Evolutionary conservation across 306 rosid species (phyloP).

Genomic region (Gleditsia sinensis): DNA sequence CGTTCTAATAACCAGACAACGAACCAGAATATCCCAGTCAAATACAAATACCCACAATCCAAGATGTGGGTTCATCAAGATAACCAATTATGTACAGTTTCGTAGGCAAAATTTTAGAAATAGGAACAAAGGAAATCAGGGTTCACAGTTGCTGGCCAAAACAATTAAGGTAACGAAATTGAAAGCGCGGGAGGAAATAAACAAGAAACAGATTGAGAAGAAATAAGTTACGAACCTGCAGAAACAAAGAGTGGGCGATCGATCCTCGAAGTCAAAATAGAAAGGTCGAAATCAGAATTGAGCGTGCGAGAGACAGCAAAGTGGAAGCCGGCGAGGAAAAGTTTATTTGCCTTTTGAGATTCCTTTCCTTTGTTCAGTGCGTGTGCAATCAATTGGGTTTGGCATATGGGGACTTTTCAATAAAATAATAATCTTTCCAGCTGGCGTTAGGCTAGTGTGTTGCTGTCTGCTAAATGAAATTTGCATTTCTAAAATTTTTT

Average conservation of each 20-base stretch:
- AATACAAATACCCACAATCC: conserved; percentile 1
- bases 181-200: background rate
- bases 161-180: background rate
- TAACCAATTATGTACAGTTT: background rate
- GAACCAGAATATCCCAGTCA: background rate
- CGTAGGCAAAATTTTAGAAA: background rate
- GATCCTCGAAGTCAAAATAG: conserved; percentile 30
- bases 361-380: background rate
- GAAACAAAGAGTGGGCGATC: conserved; percentile 17
- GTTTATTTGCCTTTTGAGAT: background rate
- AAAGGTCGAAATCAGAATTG: background rate
- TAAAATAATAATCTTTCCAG: background rate
- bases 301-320: background rate
- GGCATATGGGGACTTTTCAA: background rate
- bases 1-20: background rate
- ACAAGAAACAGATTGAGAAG: background rate
- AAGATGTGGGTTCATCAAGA: background rate
- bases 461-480: background rate
- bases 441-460: background rate
- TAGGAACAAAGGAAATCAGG: background rate
- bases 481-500: no score
- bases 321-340: background rate
- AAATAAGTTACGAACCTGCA: conserved; percentile 35
- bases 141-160: background rate
- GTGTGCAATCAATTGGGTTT: background rate